Base-by-base conservation (phyloP, 1,284 basidiomycete species). In the Ceratobasidium sp. region DNA sequence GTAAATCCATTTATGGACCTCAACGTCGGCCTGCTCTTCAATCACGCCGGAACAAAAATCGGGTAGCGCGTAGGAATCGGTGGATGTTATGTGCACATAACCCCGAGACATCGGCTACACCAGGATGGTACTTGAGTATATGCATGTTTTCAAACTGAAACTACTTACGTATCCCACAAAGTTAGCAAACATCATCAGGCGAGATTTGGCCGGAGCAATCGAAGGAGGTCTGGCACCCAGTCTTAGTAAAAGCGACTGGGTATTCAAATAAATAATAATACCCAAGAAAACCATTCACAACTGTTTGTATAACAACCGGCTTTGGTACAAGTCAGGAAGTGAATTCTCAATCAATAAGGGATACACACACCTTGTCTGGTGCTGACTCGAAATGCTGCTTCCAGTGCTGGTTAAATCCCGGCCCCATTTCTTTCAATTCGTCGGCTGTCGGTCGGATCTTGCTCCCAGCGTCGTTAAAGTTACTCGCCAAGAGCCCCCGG, bases 1-100 rank as follows among this genome's bases (percentile, higher is more conserved):
- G 74, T 87, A 89, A 0, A 73, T 77, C 81, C 84, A 85, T 57
- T 81, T 76, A 70, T 86, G 74, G 11, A 82, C 76, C 1, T 78
- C 80, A 1, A 89, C 41, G 74, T 89, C 87, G 2, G 81, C 82
- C 33, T 64, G 59, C 8, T 64, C 59, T 11, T 47, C 58, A 2
- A 75, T 59, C 46, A 76, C 70, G 0, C 74, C 75, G 4, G 73
- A 62, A 11, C 72, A 68, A 50, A 75, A 73, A 29, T 71, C 68
- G n/a, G 73, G 74, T 0, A 70, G 41, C 29, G 69, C 68, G 52
- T 72, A 71, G 1, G 75, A 74, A 56, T 76, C 71, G 23, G 59
- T 25, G 25, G 56, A 67, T 3, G 54, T 68, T 68, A 76, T 75
- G 36, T 75, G 75, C 14, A 76, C 33, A 29, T 53, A 71, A 27